phyloP scores from a whole-genome alignment of 2,329 filamentous ascomycete species.

The Colletotrichum godetiae region DNA sequence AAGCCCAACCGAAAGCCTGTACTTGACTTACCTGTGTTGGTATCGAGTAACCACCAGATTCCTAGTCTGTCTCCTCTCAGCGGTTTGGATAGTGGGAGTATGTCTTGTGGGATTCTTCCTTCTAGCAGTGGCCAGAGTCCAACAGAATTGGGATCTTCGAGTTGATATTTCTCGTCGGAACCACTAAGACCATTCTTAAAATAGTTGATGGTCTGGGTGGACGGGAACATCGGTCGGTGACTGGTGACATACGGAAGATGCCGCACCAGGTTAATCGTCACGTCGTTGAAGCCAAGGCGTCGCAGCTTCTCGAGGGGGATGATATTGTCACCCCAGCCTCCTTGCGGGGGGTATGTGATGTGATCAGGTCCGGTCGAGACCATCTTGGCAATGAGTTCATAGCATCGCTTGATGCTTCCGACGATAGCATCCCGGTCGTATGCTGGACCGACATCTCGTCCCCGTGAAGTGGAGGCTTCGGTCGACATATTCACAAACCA shows the following conservation, averaged over 20 bases:
- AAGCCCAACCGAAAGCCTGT: not conserved
- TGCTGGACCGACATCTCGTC: not conserved
- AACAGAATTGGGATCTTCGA: not conserved
- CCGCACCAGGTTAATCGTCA: no score
- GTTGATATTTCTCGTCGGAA: not conserved
- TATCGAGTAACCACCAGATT: not conserved
- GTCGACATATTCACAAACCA: not conserved
- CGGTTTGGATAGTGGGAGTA: not conserved
- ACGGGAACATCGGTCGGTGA: not conserved
- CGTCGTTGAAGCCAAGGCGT: no score
- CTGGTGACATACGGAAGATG: not conserved
- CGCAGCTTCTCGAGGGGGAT: not conserved
- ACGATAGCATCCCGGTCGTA: slow-evolving; percentile 9
- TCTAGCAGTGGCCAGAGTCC: not conserved
- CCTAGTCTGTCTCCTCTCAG: not conserved
- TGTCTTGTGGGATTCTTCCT: not conserved
- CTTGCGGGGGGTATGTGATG: not conserved
- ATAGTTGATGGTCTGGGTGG: not conserved
- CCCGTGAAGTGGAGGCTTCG: not conserved
- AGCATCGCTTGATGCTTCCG: slow-evolving; percentile 7
- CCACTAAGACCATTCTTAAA: not conserved
- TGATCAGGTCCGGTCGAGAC: slow-evolving; percentile 3
- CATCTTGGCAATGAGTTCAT: not conserved
- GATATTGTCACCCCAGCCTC: slow-evolving; percentile 11
- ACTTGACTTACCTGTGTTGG: not conserved